phyloP scores from a whole-genome alignment of 2,329 filamentous ascomycete species.

The Neonectria sp. region DNA sequence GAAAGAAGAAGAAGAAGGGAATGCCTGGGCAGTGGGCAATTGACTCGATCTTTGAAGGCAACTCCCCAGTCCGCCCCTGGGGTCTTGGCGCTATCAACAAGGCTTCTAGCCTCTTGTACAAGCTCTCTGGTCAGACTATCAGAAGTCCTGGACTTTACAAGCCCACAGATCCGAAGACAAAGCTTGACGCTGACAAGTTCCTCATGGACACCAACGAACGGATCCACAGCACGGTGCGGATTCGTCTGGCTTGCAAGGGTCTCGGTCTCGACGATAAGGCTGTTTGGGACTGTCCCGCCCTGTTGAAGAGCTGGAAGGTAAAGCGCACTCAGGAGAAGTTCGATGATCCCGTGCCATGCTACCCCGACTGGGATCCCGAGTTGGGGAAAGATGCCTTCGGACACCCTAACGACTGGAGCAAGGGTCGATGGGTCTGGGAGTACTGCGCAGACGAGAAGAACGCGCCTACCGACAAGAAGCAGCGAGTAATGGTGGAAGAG shows the following conservation, averaged over 20 bases:
- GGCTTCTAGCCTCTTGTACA: conserved; percentile 58
- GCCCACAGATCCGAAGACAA: conserved; percentile 59
- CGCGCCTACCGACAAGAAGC: conserved; percentile 57
- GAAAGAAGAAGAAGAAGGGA: conserved; percentile 38
- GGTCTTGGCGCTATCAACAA: conserved; percentile 62
- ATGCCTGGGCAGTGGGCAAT: conserved; percentile 59
- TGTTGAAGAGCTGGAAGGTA: conserved; percentile 62
- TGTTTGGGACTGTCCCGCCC: conserved; percentile 63
- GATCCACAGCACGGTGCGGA: conserved; percentile 68
- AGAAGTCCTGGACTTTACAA: conserved; percentile 66
- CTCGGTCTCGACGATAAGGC: conserved; percentile 64
- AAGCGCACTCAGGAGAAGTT: conserved; percentile 52
- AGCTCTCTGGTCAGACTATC: conserved; percentile 58
- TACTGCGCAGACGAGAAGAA: conserved; percentile 61
- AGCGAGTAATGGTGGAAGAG: conserved; percentile 66
- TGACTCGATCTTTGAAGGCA: conserved; percentile 62
- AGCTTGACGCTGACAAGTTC: conserved; percentile 54
- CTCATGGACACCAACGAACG: conserved; percentile 69
- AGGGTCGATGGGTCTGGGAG: conserved; percentile 68
- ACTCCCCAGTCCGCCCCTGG: conserved; percentile 65
- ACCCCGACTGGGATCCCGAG: conserved; percentile 52
- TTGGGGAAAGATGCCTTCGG: conserved; percentile 42
- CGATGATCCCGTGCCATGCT: conserved; percentile 53
- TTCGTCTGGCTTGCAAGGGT: conserved; percentile 66
- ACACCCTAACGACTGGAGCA: conserved; percentile 44